A percentile compares a stretch with the other conserved stretches of the same genome.
phyloP scores from a whole-genome alignment of 257 asterid genomes.

The Forsythia suspensa region DNA sequence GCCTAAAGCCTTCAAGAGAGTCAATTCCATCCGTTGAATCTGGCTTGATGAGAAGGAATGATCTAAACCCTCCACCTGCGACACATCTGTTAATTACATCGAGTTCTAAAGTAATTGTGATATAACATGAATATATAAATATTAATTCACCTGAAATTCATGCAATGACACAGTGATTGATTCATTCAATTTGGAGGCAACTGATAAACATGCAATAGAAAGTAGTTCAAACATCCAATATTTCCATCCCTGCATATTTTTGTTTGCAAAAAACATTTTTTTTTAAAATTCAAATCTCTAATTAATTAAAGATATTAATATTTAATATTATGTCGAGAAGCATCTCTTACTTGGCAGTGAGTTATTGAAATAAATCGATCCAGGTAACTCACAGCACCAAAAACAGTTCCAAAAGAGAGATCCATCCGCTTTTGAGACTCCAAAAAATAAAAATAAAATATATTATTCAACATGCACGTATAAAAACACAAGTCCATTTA shows the following conservation, averaged over 20 bases:
- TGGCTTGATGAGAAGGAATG: constrained; percentile 33
- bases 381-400: constrained; percentile 61
- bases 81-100: too few species aligned
- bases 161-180: constrained; percentile 31
- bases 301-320: neutral
- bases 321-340: neutral
- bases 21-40: constrained; percentile 63
- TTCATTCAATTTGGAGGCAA: constrained; percentile 66
- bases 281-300: neutral
- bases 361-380: constrained; percentile 64
- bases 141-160: constrained; percentile 58
- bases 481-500: neutral
- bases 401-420: constrained; percentile 50
- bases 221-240: constrained; percentile 63
- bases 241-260: constrained; percentile 51
- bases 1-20: constrained; percentile 42
- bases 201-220: constrained; percentile 61
- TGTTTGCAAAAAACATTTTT: neutral
- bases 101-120: neutral
- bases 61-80: constrained; percentile 50
- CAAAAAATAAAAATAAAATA: constrained; percentile 3
- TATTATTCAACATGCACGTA: neutral
- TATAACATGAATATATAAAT: too few species aligned
- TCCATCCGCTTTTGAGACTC: constrained; percentile 58
- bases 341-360: constrained; percentile 46